Percentiles rank a stretch among this genome's conserved stretches.
These are phyloP conservation scores for Teratosphaeria zuluensis DNA, from an alignment of 2,329 filamentous ascomycete species.

Conservation along the genomic window DNA sequence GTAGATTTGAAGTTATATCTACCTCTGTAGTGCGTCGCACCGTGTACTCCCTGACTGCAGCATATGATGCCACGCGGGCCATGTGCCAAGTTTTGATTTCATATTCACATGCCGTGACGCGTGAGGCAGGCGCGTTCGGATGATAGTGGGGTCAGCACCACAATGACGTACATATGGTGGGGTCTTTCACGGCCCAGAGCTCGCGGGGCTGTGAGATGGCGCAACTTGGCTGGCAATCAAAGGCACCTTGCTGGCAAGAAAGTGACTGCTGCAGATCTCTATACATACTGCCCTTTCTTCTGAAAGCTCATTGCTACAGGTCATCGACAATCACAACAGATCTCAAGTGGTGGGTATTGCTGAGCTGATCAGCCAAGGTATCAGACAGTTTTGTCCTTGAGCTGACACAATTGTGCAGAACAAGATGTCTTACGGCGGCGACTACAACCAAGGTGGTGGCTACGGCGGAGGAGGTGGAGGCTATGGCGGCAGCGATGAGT, in stretches of 20 bases:
- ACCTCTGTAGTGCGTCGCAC: neutral
- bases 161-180: neutral
- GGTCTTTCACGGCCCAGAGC: neutral
- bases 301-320: neutral
- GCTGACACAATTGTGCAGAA: neutral
- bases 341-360: no score
- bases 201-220: no score
- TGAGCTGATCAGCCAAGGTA: no score
- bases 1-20: neutral
- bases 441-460: conserved; percentile 11
- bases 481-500: conserved; percentile 6
- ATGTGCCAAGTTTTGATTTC: neutral
- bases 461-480: conserved; percentile 12
- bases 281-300: neutral
- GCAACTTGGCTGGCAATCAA: neutral
- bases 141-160: neutral
- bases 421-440: conserved; percentile 18
- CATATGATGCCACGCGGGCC: neutral
- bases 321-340: neutral
- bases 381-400: neutral
- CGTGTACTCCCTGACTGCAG: neutral
- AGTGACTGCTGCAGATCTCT: neutral
- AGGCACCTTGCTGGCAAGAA: neutral
- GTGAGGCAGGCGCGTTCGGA: neutral
- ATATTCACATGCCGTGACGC: neutral